A percentile compares a stretch with the other conserved stretches of the same genome.
These are phyloP conservation scores for Zizania palustris DNA, from an alignment of 202 grass and related monocot genomes.

Conservation along the genomic window DNA sequence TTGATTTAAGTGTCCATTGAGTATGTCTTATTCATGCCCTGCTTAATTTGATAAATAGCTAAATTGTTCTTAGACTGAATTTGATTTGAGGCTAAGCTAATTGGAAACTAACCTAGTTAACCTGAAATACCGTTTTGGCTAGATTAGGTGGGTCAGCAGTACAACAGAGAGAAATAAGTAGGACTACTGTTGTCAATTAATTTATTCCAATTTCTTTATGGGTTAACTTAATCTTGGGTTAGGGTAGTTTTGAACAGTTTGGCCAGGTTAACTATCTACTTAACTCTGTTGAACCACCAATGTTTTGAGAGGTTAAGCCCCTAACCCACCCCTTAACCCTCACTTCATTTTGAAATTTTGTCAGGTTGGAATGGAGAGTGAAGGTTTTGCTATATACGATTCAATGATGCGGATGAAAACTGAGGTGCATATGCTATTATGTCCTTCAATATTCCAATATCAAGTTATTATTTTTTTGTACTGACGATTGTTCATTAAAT, in stretches of 20 bases:
- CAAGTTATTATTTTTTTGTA: conserved; percentile 9
- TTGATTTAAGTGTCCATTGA: background rate
- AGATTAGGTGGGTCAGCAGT: background rate
- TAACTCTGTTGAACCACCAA: background rate
- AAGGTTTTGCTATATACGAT: conserved; percentile 97
- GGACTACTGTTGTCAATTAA: background rate
- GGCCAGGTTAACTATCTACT: background rate
- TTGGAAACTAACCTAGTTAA: background rate
- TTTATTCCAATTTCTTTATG: background rate
- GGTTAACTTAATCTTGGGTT: background rate
- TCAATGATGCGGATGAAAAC: conserved; percentile 88
- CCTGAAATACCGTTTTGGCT: background rate
- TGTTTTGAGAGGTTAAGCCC: background rate
- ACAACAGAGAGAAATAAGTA: background rate
- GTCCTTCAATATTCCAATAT: conserved; percentile 27
- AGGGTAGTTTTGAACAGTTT: background rate
- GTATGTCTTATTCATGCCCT: conserved; percentile 7
- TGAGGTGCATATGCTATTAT: conserved; percentile 58
- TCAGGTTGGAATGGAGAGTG: conserved; percentile 89
- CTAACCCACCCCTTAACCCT: background rate
- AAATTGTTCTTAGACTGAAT: conserved; percentile 25
- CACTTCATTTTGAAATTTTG: conserved; percentile 6
- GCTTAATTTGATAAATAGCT: conserved; percentile 1
- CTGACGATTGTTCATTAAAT: background rate
- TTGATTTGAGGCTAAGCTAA: background rate